phyloP scores from a whole-genome alignment of 805 yeast genomes.

The Torulaspora maleeae region DNA sequence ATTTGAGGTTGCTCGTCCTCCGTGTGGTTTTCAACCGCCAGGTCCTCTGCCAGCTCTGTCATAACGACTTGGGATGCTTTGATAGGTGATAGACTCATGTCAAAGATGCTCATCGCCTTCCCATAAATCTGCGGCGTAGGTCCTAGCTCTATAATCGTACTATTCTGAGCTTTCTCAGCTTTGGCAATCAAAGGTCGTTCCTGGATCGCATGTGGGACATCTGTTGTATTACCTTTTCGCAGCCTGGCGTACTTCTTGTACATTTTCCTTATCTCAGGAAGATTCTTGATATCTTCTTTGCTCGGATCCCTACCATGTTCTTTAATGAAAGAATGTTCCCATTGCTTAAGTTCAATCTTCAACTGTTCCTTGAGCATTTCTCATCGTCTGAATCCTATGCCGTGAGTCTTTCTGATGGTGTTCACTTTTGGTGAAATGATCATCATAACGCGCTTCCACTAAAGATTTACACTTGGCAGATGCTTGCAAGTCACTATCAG shows the following conservation, averaged over 20 bases:
- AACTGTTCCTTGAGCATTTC: constrained; percentile 24
- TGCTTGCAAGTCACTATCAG: neutral
- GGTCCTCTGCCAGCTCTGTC: neutral
- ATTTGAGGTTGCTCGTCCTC: neutral
- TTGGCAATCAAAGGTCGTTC: neutral
- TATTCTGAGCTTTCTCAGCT: constrained; percentile 18
- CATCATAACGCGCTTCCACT: neutral
- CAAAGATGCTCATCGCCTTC: constrained; percentile 67
- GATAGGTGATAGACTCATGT: constrained; percentile 39
- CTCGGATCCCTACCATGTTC: constrained; percentile 43
- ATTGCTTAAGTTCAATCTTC: constrained; percentile 45
- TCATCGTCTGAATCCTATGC: neutral
- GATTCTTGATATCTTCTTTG: constrained; percentile 43
- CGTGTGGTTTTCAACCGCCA: constrained; percentile 8
- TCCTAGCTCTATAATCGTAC: constrained; percentile 47
- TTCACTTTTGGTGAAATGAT: neutral
- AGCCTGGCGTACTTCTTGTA: constrained; percentile 36
- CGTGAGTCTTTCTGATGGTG: neutral
- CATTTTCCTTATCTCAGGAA: constrained; percentile 34
- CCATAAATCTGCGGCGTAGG: constrained; percentile 89
- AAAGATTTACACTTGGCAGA: neutral
- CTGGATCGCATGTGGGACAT: neutral
- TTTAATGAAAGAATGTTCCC: constrained; percentile 48
- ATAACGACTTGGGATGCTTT: constrained; percentile 7
- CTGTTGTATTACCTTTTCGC: constrained; percentile 17